Conservation (phyloP, 768 basidiomycete genomes). For the Tricholoma bakamatsutake region DNA sequence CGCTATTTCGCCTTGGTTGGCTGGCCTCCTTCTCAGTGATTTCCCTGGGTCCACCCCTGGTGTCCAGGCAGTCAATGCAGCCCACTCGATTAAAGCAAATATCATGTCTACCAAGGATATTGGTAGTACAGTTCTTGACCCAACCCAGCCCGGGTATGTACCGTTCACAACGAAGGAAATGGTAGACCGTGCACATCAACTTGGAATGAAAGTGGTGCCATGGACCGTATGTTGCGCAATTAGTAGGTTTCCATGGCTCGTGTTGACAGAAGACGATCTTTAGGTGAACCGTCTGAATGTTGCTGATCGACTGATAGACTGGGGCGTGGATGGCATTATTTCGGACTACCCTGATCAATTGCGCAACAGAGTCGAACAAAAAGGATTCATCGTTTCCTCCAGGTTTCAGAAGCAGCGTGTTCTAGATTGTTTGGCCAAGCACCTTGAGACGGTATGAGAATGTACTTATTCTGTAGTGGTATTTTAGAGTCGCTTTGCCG, state of each 20-base stretch:
- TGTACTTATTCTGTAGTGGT: not conserved
- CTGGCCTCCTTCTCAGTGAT: constrained; percentile 53
- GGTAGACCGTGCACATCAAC: constrained; percentile 59
- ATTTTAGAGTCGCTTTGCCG: not conserved
- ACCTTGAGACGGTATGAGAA: constrained; percentile 1
- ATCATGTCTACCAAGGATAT: constrained; percentile 59
- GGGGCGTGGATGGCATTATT: constrained; percentile 72
- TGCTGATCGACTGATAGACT: constrained; percentile 52
- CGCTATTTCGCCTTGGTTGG: constrained; percentile 59
- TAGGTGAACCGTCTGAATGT: constrained; percentile 61
- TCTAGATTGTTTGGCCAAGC: constrained; percentile 45
- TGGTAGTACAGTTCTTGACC: constrained; percentile 35
- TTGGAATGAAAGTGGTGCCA: constrained; percentile 60
- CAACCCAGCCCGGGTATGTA: constrained; percentile 36
- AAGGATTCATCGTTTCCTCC: constrained; percentile 47
- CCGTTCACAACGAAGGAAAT: constrained; percentile 63
- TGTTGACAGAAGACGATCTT: not conserved
- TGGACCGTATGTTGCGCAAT: constrained; percentile 54
- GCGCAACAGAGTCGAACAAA: constrained; percentile 50
- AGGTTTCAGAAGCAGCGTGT: constrained; percentile 55
- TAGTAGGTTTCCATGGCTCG: not conserved
- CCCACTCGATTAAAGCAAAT: constrained; percentile 54
- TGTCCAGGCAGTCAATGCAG: constrained; percentile 62
- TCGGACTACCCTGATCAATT: constrained; percentile 65
- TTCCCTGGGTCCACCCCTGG: constrained; percentile 58